These are phyloP conservation scores for Fusarium newnesense DNA, from an alignment of 2,329 filamentous ascomycete species.

Conservation along the genomic window DNA sequence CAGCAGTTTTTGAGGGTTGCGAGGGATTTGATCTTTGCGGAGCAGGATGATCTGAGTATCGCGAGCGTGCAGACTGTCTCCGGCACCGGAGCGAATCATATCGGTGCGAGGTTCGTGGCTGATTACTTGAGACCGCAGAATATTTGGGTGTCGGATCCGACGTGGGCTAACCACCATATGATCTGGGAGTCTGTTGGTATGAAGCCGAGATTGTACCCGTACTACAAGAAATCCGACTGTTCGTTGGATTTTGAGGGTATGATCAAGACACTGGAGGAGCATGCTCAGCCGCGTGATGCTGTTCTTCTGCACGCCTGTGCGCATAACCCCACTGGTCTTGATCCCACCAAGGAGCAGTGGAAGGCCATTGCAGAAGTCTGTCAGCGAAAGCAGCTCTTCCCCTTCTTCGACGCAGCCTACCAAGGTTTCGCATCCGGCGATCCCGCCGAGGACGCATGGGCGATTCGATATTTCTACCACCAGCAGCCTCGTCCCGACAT, in stretches of 20 bases:
- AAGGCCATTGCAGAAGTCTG: constrained; percentile 84
- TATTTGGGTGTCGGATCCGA: constrained; percentile 93
- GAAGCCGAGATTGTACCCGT: constrained; percentile 83
- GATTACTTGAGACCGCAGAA: constrained; percentile 82
- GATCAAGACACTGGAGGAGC: constrained; percentile 71
- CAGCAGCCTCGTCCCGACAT: constrained; percentile 75
- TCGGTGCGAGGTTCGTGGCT: constrained; percentile 91
- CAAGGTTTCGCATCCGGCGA: constrained; percentile 96
- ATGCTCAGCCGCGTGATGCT: constrained; percentile 80
- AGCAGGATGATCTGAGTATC: constrained; percentile 25
- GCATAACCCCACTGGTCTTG: constrained; percentile 97
- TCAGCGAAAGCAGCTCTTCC: constrained; percentile 82
- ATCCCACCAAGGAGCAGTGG: constrained; percentile 94
- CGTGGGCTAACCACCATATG: constrained; percentile 98
- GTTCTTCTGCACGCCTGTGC: constrained; percentile 94
- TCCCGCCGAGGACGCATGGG: constrained; percentile 83
- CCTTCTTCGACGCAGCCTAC: constrained; percentile 98
- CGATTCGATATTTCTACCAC: constrained; percentile 87
- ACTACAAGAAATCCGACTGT: constrained; percentile 88
- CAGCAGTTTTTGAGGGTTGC: constrained; percentile 32
- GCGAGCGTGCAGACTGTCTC: constrained; percentile 90
- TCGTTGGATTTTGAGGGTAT: constrained; percentile 93
- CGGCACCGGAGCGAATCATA: constrained; percentile 92
- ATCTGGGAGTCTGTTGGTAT: constrained; percentile 93
- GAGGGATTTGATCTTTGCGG: constrained; percentile 30